Conservation (phyloP, 495 filamentous ascomycete species). For the Neurospora tetraspora region DNA sequence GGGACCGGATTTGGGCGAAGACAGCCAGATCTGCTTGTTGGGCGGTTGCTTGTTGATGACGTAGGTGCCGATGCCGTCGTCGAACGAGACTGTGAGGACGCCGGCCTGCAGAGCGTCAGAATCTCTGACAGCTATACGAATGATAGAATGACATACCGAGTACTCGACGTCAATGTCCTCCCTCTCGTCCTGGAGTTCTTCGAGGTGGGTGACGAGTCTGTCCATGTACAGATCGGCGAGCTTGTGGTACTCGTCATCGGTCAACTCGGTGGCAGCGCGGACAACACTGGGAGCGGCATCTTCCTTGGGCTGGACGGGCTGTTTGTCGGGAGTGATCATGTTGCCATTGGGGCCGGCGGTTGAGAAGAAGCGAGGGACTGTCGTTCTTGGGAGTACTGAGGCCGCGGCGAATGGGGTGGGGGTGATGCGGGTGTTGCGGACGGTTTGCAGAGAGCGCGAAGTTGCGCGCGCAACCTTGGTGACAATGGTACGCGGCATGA, state of each 20-base stretch:
- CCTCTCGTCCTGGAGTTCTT: constrained; percentile 50
- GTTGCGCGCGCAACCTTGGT: constrained; percentile 16
- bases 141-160: constrained; percentile 33
- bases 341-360: constrained; percentile 10
- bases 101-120: constrained; percentile 50
- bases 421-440: neutral
- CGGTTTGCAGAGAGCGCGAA: constrained; percentile 8
- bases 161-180: constrained; percentile 59
- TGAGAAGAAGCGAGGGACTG: constrained; percentile 3
- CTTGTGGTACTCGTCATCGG: constrained; percentile 33
- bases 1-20: constrained; percentile 82
- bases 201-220: constrained; percentile 52
- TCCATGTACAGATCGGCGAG: constrained; percentile 45
- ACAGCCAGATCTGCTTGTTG: constrained; percentile 96
- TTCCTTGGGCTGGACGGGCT: constrained; percentile 11
- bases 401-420: constrained; percentile 4
- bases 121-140: neutral
- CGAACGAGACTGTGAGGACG: constrained; percentile 63
- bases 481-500: constrained; percentile 20
- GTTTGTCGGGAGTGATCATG: constrained; percentile 24
- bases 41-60: constrained; percentile 97
- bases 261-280: constrained; percentile 24
- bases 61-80: constrained; percentile 58
- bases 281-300: constrained; percentile 5
- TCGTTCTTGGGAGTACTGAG: neutral